A percentile compares a stretch with the other conserved stretches of the same genome.
phyloP scores from a whole-genome alignment of 768 basidiomycete species.

The Psilocybe sp. region DNA sequence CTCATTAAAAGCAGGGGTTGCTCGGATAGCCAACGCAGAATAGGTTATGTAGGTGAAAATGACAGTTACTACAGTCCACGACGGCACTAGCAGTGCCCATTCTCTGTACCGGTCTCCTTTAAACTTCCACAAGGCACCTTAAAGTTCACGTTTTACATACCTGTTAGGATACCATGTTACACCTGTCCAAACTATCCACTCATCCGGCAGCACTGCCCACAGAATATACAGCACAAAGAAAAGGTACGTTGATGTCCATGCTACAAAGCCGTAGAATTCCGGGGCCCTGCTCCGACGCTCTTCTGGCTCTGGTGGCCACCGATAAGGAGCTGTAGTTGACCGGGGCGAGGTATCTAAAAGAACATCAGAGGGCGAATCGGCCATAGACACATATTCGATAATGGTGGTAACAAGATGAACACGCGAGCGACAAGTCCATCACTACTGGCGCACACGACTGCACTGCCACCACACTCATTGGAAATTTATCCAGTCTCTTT shows the following conservation, averaged over 20 bases:
- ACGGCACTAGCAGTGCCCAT: constrained; percentile 81
- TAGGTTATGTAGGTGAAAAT: constrained; percentile 78
- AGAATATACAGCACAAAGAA: constrained; percentile 68
- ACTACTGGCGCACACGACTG: too few species aligned
- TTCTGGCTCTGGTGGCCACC: constrained; percentile 23
- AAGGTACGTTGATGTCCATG: constrained; percentile 75
- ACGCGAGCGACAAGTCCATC: too few species aligned
- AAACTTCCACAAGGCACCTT: too few species aligned
- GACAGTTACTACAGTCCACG: constrained; percentile 68
- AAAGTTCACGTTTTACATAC: too few species aligned
- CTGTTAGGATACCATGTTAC: constrained; percentile 87
- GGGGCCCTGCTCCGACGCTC: constrained; percentile 65
- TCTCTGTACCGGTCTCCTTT: constrained; percentile 47
- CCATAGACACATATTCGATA: constrained; percentile 14
- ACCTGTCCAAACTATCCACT: constrained; percentile 61
- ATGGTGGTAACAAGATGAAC: background rate
- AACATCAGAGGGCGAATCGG: constrained; percentile 12
- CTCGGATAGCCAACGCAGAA: constrained; percentile 68
- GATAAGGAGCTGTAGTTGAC: constrained; percentile 22
- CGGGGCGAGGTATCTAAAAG: constrained; percentile 19
- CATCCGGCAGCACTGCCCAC: constrained; percentile 80
- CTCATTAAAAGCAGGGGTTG: constrained; percentile 70
- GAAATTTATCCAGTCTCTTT: too few species aligned
- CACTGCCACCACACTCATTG: too few species aligned
- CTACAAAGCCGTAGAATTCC: constrained; percentile 91